These are phyloP conservation scores for Botrytis sinoallii DNA, from an alignment of 2,329 filamentous ascomycete genomes.

Conservation along the genomic window DNA sequence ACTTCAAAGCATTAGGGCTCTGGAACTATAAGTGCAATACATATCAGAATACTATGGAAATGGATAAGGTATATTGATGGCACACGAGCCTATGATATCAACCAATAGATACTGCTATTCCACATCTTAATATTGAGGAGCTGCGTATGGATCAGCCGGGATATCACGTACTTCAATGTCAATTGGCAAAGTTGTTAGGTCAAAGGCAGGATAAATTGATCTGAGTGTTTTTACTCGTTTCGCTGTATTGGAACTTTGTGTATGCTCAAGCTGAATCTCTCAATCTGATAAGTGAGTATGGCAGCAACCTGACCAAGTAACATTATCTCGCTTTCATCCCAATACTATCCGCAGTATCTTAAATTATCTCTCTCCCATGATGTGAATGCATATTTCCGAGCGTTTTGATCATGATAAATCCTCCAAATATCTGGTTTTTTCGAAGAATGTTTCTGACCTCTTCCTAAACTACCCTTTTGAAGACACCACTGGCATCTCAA, in stretches of 20 bases:
- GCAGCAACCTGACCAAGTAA: background rate
- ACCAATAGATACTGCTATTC: background rate
- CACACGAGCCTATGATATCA: accelerated
- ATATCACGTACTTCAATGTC: background rate
- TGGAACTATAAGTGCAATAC: background rate
- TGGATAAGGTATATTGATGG: background rate
- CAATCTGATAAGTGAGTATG: background rate
- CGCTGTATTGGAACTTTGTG: background rate
- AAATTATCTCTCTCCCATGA: background rate
- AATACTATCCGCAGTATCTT: background rate
- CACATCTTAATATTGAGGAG: background rate
- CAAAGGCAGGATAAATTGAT: background rate
- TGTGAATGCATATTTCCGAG: background rate
- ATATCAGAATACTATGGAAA: background rate
- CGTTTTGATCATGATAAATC: background rate
- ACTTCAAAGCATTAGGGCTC: background rate
- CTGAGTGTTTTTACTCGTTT: background rate
- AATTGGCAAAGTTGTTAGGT: background rate
- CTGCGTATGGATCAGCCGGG: background rate
- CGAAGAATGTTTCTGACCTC: background rate
- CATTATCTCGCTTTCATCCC: background rate
- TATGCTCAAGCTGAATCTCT: background rate
- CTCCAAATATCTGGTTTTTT: background rate
- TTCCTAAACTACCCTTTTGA: background rate
- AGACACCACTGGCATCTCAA: background rate